phyloP scores from a whole-genome alignment of 129 eudicot species.

The Tagetes erecta region DNA sequence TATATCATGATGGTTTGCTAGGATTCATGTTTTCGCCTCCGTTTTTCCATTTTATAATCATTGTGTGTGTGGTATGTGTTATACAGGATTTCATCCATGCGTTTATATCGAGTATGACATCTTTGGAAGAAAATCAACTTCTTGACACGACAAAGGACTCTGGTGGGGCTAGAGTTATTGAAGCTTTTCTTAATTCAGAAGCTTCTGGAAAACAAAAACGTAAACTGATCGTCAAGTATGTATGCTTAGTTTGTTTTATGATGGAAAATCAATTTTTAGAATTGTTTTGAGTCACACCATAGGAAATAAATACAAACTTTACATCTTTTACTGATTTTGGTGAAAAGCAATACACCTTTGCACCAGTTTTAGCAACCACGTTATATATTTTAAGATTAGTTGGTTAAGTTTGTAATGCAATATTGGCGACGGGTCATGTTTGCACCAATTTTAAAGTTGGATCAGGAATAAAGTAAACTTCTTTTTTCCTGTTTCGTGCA shows the following conservation, averaged over 20 bases:
- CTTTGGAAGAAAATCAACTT: conserved; percentile 66
- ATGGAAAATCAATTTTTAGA: neutral
- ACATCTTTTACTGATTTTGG: neutral
- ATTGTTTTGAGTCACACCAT: neutral
- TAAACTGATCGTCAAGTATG: conserved; percentile 75
- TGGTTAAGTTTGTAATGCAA: neutral
- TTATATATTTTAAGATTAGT: neutral
- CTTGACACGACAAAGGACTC: conserved; percentile 70
- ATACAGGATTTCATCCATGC: conserved; percentile 76
- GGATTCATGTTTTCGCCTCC: neutral
- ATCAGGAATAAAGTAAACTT: neutral
- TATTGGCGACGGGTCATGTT: neutral
- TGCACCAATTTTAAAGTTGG: neutral
- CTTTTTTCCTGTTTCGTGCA: neutral
- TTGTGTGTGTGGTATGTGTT: conserved; percentile 26
- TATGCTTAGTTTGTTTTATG: neutral
- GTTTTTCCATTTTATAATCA: neutral
- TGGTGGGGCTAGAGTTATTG: conserved; percentile 91
- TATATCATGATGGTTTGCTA: conserved; percentile 4
- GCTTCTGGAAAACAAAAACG: conserved; percentile 78
- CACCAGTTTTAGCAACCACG: neutral
- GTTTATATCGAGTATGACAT: conserved; percentile 72
- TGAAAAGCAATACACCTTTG: neutral
- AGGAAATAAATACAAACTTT: neutral
- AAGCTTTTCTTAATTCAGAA: conserved; percentile 84